Evolutionary conservation across 140 eudicot species (phyloP), one percentile per base, ranked within the genome.

Genomic region (Flaveria floridana): DNA sequence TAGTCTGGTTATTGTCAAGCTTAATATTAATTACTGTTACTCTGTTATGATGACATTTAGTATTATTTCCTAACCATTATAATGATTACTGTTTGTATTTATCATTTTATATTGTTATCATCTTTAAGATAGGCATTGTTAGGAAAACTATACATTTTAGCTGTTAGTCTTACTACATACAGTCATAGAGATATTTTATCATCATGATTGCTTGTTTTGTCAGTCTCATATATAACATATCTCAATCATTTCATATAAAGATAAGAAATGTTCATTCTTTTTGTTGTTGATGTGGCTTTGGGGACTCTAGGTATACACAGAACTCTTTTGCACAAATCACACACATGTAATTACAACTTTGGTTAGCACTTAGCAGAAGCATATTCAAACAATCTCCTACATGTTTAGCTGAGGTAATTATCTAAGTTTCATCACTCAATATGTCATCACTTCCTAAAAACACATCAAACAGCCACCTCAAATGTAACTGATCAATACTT

Each of bases 301-400:
- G 47, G 57, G 68, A 55, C 67, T 37, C 19, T 20, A 73, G 41
- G 23, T 21, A 41, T 56, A 7, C 42, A 20, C 58, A 59, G 11
- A 58, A 73, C 9, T 42, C 57, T 50, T 25, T 7, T 34, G 25
- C 75, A 70, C 61, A 61, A 25, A 61, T 61, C 68, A 63, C 46
- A 63, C 46, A 63, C 20, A 30, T 30, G 8, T 11, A 63, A 63
- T 62, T 64, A 61, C 62, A 74, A 44, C 13, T 74, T 56, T 19
- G 18, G 51, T 28, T 28, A 28, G 52, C 66, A 71, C 47, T 42
- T 28, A 34, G 76, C 28, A 71, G 21, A 71, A 71, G 76, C 65
- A 71, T 26, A 58, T 39, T 42, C 44, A 57, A 72, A 39, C 53
- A 58, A 59, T 59, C 46, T 41, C 46, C 11, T 62, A 2, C 57